Base-by-base conservation (phyloP, 495 filamentous ascomycete genomes). In the Aspergillus asperescens region DNA sequence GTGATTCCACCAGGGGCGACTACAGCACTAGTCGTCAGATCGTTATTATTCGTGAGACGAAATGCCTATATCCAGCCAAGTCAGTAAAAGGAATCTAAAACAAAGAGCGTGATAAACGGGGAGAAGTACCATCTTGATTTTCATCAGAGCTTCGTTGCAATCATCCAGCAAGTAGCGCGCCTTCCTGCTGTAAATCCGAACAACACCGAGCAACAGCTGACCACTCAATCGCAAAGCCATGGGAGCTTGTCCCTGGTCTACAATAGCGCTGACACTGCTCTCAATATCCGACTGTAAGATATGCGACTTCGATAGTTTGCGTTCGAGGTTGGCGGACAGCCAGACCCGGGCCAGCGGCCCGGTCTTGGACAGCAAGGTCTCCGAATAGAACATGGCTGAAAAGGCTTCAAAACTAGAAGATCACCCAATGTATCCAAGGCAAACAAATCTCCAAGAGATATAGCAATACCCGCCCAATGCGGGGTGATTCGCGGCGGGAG, bases 311-410 rank as follows among this genome's bases (percentile, higher is more conserved):
- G 90, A 90, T 35, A 98, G 82, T 70, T 96, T 97, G 78, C 90
- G 89, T 80, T 97, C 92, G 59, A 96, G 73, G 72, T 97, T 97
- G 73, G 91, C 89, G 23, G 92, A 95, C 54, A 97, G 82, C 93
- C 93, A 97, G 71, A 96, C 93, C 62, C 91, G 88, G 66, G 93
- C 94, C 78, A 98, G 68, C 60, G 93, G 90, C 78, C 94, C 93
- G 44, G 90, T 95, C 83, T 94, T 93, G 48, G 90, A 91, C 55
- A 98, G 82, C 50, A 98, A 81, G 40, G 90, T 90, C 75, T 95
- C 92, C 19, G 93, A 96, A 72, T 95, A 98, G 75, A 98, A 98
- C 93, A 98, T 98, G 66, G 60, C 44, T n/a, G 31, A 46, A 16
- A 16, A 2, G 22, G 23, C 52, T 27, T 48, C 39, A 46, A 38